Base-by-base conservation (phyloP, 768 basidiomycete genomes). In the Lepiota subincarnata region DNA sequence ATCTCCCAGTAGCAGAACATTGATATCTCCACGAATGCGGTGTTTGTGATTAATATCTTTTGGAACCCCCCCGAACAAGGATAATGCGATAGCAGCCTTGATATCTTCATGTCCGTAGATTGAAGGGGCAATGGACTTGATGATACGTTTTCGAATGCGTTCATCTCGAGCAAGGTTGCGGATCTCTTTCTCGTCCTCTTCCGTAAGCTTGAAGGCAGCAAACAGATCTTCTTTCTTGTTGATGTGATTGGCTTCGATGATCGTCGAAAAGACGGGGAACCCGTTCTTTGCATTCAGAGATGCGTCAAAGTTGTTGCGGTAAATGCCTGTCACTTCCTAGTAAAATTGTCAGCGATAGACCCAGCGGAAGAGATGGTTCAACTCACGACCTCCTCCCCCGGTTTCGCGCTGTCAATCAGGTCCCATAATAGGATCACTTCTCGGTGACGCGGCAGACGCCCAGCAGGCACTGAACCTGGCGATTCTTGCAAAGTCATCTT, bases 41-140 rank as follows among this genome's bases (percentile, higher is more conserved):
- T 92, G 91, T 70, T 99, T 98, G 65, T 92, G 83, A 63, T 97
- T 95, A 71, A 98, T 92, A 65, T 99, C 92, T 69, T 99, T 99
- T 2, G 90, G 65, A 1, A 98, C 86, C 43, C 97, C 97, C 10
- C 94, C 87, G 57, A 99, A 98, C 35, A 99, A 83, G 1, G 93
- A 93, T 47, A 99, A 80, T 1, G 97, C 95, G 59, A 99, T 75
- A 26, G 94, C 97, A 0, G 96, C 97, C 73, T 98, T 98, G 78
- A 99, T 98, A 67, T 98, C 89, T 67, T 98, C 97, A 67, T 99
- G 97, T 3, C 97, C 97, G 62, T 98, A 99, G 69, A 99, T 98
- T 35, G 94, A 97, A 0, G 97, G 97, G 2, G 97, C 97, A 54
- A 99, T 97, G 11, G 93, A 97, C 70, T 99, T 99, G 74, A 98